Conservation (phyloP, 2,329 filamentous ascomycete species). For the Xylariaceae sp. region DNA sequence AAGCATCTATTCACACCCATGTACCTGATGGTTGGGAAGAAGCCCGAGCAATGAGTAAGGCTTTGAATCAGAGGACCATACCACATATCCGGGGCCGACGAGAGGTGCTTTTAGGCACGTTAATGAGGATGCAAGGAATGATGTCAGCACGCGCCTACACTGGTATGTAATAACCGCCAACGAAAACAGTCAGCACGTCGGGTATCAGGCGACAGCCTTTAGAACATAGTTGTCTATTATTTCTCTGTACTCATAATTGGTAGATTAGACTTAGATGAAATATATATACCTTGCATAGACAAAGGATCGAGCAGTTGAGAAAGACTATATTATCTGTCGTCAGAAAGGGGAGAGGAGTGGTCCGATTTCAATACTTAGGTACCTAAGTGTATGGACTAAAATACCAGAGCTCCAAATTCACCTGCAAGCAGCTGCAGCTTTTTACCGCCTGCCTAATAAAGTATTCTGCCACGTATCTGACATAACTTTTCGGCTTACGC, state of each 20-base stretch:
- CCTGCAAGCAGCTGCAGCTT: too few relatives aligned
- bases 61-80: neutral
- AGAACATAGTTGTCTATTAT: neutral
- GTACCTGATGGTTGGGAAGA: slow-evolving; percentile 95
- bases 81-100: neutral
- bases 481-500: too few relatives aligned
- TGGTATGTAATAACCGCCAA: slow-evolving; percentile 6
- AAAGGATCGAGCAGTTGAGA: neutral
- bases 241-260: slow-evolving; percentile 12
- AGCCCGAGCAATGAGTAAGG: slow-evolving; percentile 58
- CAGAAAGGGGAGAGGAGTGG: too few relatives aligned
- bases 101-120: slow-evolving; percentile 23
- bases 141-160: slow-evolving; percentile 8
- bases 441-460: too few relatives aligned
- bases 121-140: slow-evolving; percentile 23
- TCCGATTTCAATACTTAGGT: too few relatives aligned
- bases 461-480: too few relatives aligned
- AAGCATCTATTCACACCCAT: slow-evolving; percentile 97
- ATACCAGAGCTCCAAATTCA: too few relatives aligned
- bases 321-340: slow-evolving; percentile 11
- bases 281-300: neutral
- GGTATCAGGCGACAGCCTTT: neutral
- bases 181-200: neutral
- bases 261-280: slow-evolving; percentile 6
- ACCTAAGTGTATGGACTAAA: too few relatives aligned